Conservation (phyloP, 345 rosid species). For the Syzygium jambos region DNA sequence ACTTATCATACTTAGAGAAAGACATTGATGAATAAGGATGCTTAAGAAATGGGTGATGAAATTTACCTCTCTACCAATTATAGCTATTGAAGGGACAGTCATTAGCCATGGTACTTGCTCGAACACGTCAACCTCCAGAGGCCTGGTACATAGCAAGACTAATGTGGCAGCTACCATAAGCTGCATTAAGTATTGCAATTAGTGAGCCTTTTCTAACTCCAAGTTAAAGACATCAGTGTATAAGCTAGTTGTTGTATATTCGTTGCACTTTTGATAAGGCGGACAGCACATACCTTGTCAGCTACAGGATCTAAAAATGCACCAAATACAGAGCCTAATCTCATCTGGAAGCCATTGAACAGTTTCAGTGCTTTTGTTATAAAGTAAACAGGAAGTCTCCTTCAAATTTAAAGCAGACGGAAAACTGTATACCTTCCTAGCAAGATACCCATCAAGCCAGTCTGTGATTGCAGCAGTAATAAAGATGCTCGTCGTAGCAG, state of each 20-base stretch:
- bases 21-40: background rate
- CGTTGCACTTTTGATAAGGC: background rate
- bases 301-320: conserved; percentile 99
- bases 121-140: conserved; percentile 42
- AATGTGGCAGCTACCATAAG: conserved; percentile 98
- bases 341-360: conserved; percentile 51
- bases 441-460: conserved; percentile 99
- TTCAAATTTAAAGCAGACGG: background rate
- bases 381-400: background rate
- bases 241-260: background rate
- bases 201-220: background rate
- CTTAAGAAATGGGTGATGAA: background rate
- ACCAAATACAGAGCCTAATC: conserved; percentile 79
- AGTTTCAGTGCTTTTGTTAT: background rate
- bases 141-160: conserved; percentile 76
- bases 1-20: background rate
- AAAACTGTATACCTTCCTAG: conserved; percentile 61
- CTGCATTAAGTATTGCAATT: conserved; percentile 26
- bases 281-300: conserved; percentile 59
- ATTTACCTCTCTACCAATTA: conserved; percentile 92
- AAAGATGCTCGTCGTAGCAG: conserved; percentile 86
- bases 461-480: conserved; percentile 94
- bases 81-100: conserved; percentile 82
- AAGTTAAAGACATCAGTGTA: background rate
- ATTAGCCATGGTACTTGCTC: conserved; percentile 74